Percentiles rank a stretch among this genome's conserved stretches.
phyloP scores from a whole-genome alignment of 345 rosid genomes.

The Camelina laxa region DNA sequence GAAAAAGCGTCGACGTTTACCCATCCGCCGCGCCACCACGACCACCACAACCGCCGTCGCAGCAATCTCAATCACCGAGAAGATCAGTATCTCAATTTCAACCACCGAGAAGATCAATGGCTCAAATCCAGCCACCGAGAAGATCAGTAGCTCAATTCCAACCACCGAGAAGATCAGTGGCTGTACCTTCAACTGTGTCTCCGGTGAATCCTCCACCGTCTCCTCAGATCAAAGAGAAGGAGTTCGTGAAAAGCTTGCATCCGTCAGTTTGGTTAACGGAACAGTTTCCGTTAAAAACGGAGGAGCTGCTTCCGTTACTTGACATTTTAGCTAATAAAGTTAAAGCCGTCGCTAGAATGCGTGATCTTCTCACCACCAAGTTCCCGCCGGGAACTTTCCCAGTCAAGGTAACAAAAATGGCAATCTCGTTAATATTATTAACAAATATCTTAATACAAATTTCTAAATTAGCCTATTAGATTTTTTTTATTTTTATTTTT shows the following conservation, averaged over 20 bases:
- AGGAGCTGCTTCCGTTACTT: conserved; percentile 86
- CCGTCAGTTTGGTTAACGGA: conserved; percentile 98
- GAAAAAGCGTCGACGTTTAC: conserved; percentile 79
- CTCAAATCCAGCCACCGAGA: conserved; percentile 46
- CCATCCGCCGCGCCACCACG: conserved; percentile 49
- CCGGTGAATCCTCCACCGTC: conserved; percentile 42
- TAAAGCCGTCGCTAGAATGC: conserved; percentile 90
- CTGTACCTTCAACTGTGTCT: conserved; percentile 34
- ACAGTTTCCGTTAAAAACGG: conserved; percentile 88
- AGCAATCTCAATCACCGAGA: conserved; percentile 43
- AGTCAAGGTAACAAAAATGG: conserved; percentile 71
- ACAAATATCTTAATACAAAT: background rate
- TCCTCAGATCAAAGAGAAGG: conserved; percentile 85
- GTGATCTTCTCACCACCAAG: conserved; percentile 91
- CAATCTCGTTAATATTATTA: conserved; percentile 33
- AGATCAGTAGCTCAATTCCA: conserved; percentile 47
- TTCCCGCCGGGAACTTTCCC: conserved; percentile 98
- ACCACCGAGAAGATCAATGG: conserved; percentile 49
- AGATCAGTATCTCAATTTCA: conserved; percentile 47
- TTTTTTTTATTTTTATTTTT: too few species aligned
- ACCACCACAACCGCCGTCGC: conserved; percentile 24
- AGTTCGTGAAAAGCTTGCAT: conserved; percentile 69
- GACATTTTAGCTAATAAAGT: conserved; percentile 94
- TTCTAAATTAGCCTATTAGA: too few species aligned
- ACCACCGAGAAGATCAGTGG: conserved; percentile 50